A percentile compares a stretch with the other conserved stretches of the same genome.
phyloP scores from a whole-genome alignment of 768 basidiomycete genomes.

The Mycena epipterygia region DNA sequence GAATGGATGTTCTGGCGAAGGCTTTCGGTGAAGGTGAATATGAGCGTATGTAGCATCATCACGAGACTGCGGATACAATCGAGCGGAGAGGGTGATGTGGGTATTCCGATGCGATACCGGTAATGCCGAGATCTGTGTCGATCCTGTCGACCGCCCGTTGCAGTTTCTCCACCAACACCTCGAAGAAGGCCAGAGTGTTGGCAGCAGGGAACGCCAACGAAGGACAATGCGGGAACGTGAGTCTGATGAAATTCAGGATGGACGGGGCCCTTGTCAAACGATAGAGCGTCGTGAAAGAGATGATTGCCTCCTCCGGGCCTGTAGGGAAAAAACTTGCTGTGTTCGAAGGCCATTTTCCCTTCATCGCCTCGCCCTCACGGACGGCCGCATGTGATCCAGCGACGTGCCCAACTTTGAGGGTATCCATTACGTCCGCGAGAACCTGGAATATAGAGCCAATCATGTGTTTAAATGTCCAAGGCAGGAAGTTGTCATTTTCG shows the following conservation, averaged over 20 bases:
- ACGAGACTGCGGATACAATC: neutral
- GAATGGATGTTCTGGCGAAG: conserved; percentile 11
- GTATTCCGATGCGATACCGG: neutral
- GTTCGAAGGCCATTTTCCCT: conserved; percentile 13
- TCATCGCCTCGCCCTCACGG: neutral
- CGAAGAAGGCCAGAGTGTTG: conserved; percentile 2
- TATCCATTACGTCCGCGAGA: neutral
- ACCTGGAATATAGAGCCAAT: neutral
- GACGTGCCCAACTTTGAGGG: conserved; percentile 11
- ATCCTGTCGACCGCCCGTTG: neutral
- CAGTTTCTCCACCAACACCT: neutral
- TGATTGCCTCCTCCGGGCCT: conserved; percentile 3
- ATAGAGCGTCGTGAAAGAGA: conserved; percentile 12
- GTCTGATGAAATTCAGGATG: conserved; percentile 10
- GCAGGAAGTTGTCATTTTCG: neutral
- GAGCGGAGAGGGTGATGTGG: neutral
- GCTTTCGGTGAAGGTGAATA: conserved; percentile 4
- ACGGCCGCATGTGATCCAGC: neutral
- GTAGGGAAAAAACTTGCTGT: conserved; percentile 7
- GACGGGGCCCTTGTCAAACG: neutral
- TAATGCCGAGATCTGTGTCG: neutral
- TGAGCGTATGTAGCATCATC: neutral
- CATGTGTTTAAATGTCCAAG: neutral
- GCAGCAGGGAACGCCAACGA: neutral
- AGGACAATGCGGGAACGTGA: conserved; percentile 10